Conservation (phyloP, 495 filamentous ascomycete species). For the Penicillium herquei region DNA sequence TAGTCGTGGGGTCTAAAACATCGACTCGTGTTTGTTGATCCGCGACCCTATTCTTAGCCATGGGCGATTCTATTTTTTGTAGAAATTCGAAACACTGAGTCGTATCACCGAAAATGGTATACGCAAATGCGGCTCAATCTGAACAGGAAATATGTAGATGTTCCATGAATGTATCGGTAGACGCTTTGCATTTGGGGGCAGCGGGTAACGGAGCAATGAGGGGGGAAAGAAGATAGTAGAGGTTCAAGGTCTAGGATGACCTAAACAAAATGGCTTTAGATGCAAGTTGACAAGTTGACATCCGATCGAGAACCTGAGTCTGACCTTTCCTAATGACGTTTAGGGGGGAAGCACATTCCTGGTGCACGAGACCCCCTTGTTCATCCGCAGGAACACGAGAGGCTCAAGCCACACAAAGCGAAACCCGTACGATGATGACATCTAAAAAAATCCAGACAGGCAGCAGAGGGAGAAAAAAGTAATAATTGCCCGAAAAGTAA, state of each 20-base stretch:
- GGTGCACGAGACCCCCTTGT: slow-evolving; percentile 21
- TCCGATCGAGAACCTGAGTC: not conserved
- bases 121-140: not conserved
- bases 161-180: slow-evolving; percentile 15
- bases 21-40: not conserved
- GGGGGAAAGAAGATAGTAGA: slow-evolving; percentile 1
- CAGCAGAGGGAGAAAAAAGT: slow-evolving; percentile 4
- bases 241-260: slow-evolving; percentile 3
- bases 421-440: slow-evolving; percentile 9
- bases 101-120: slow-evolving; percentile 13
- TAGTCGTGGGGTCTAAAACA: slow-evolving; percentile 19
- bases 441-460: slow-evolving; percentile 5
- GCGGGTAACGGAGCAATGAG: slow-evolving; percentile 14
- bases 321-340: slow-evolving; percentile 10
- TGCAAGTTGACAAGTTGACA: slow-evolving; percentile 4
- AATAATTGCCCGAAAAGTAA: no score
- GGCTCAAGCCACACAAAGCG: slow-evolving; percentile 23
- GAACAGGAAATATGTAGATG: not conserved
- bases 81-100: slow-evolving; percentile 10
- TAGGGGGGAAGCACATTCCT: not conserved
- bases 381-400: slow-evolving; percentile 29
- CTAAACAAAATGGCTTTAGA: slow-evolving; percentile 5
- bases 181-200: slow-evolving; percentile 17
- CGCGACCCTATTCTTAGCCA: slow-evolving; percentile 19
- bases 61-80: slow-evolving; percentile 16